phyloP scores from a whole-genome alignment of 1,139 yeast species.

The Suhomyces wounanorum region DNA sequence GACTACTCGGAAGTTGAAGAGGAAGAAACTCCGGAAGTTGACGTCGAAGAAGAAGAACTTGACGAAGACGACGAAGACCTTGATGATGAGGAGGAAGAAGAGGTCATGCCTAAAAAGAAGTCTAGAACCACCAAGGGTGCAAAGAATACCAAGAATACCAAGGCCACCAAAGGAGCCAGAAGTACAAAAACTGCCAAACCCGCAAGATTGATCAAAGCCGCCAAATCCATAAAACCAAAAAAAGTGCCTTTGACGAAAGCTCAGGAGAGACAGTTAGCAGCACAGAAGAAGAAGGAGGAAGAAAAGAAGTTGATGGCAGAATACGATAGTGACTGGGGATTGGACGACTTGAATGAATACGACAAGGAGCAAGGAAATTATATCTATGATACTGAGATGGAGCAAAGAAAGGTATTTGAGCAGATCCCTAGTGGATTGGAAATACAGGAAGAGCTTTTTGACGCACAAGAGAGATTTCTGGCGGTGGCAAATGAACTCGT shows the following conservation, averaged over 20 bases:
- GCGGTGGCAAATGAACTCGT: conserved; percentile 23
- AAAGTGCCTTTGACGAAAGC: conserved; percentile 15
- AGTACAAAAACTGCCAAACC: conserved; percentile 9
- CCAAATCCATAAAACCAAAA: conserved; percentile 1
- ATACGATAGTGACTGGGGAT: conserved; percentile 49
- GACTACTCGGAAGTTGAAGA: conserved; percentile 20
- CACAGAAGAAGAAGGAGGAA: conserved; percentile 27
- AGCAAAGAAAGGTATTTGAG: conserved; percentile 30
- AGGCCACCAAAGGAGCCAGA: conserved; percentile 12
- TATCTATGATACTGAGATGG: conserved; percentile 35
- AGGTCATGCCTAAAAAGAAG: conserved; percentile 6
- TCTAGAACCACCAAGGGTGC: conserved; percentile 1
- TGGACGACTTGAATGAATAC: conserved; percentile 30
- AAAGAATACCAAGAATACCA: conserved; percentile 1
- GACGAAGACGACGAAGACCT: background rate
- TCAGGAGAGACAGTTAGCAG: conserved; percentile 17
- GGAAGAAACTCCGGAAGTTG: conserved; percentile 16
- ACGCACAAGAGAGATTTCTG: conserved; percentile 23
- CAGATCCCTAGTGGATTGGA: conserved; percentile 29
- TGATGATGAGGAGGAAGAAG: background rate
- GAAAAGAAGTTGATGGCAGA: conserved; percentile 23
- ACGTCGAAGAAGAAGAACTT: conserved; percentile 5
- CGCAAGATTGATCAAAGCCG: conserved; percentile 7
- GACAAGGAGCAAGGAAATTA: conserved; percentile 34
- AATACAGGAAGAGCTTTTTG: conserved; percentile 22